Evolutionary conservation across 768 basidiomycete species (phyloP).

Genomic region (Cystobasidium ongulense): DNA sequence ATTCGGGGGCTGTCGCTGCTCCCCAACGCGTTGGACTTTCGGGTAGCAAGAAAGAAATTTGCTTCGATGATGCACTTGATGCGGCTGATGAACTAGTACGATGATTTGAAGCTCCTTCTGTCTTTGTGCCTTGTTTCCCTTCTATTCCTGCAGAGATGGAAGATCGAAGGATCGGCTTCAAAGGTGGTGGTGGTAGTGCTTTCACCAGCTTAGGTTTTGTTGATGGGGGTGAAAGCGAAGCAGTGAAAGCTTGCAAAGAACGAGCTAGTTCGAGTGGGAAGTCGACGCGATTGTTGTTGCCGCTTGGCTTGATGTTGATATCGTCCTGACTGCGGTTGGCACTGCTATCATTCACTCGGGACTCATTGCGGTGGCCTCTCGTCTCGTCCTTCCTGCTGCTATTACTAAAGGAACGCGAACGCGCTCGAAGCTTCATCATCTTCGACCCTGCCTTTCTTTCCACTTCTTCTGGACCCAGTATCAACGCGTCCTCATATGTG

Average conservation of each 20-base stretch:
- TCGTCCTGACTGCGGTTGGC: neutral
- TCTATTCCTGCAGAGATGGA: neutral
- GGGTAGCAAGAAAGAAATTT: neutral
- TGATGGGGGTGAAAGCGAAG: neutral
- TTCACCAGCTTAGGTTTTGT: neutral
- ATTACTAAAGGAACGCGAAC: neutral
- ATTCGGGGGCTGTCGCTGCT: neutral
- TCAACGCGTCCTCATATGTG: neutral
- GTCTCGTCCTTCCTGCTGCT: neutral
- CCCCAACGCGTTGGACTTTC: neutral
- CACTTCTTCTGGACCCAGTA: neutral
- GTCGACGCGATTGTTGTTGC: neutral
- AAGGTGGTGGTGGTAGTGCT: neutral
- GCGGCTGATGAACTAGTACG: neutral
- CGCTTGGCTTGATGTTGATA: neutral
- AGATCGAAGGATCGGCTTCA: slow-evolving; percentile 4
- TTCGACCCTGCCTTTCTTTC: too few relatives aligned
- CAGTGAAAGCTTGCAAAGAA: neutral
- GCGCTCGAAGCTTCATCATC: neutral
- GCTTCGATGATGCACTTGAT: neutral
- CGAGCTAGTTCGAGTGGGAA: neutral
- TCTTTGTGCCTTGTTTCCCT: neutral
- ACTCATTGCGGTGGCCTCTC: neutral
- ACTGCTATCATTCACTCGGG: too few relatives aligned
- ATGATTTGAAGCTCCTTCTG: neutral